Conservation (phyloP, 345 rosid species). For the Geranium rotundifolium region DNA sequence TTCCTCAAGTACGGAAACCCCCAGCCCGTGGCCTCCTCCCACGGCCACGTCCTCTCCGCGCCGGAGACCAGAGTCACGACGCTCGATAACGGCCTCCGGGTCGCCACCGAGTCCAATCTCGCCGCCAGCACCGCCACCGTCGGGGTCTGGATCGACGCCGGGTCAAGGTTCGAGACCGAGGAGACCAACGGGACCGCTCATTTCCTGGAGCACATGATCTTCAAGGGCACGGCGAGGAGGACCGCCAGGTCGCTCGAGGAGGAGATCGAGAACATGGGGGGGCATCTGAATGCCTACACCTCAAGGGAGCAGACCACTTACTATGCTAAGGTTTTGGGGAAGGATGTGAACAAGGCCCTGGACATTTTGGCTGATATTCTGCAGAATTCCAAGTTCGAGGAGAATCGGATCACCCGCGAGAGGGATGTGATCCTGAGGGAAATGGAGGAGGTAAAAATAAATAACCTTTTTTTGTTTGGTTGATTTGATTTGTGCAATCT, state of each 20-base stretch:
- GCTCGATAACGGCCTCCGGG: conserved; percentile 77
- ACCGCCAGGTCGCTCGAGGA: conserved; percentile 55
- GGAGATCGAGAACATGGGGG: conserved; percentile 95
- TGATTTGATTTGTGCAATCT: background rate
- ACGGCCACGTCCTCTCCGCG: conserved; percentile 69
- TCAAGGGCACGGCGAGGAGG: conserved; percentile 78
- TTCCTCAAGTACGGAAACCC: conserved; percentile 93
- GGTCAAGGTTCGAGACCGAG: conserved; percentile 83
- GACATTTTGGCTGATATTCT: conserved; percentile 82
- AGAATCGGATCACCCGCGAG: conserved; percentile 52
- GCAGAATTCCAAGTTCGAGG: conserved; percentile 79
- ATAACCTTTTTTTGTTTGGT: conserved; percentile 1
- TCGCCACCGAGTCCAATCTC: conserved; percentile 84
- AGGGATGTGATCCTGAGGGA: conserved; percentile 66
- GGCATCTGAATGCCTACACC: conserved; percentile 88
- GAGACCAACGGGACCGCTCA: conserved; percentile 89
- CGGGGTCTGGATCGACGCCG: conserved; percentile 98
- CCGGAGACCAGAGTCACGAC: conserved; percentile 90
- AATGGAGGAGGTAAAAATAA: conserved; percentile 65
- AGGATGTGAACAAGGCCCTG: conserved; percentile 49
- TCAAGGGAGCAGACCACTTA: conserved; percentile 95
- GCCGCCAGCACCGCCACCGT: conserved; percentile 72
- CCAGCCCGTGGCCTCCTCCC: conserved; percentile 44
- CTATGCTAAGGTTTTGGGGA: conserved; percentile 79
- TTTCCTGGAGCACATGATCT: conserved; percentile 95